Evolutionary conservation across 169 alveolate species (phyloP).

Genomic region (Miamiensis avidus): DNA sequence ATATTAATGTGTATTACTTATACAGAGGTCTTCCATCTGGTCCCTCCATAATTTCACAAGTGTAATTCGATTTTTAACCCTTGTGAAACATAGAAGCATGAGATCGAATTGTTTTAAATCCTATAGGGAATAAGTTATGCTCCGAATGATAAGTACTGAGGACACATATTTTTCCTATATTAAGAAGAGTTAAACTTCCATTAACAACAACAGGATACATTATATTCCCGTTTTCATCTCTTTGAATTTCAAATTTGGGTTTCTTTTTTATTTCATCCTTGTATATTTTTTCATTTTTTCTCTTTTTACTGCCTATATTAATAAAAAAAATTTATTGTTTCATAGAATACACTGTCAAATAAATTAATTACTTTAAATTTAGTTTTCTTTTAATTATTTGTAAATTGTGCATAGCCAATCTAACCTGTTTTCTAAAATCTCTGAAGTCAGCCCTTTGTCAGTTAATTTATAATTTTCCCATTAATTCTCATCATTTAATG

Average conservation of each 20-base stretch:
- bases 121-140: constrained; percentile 83
- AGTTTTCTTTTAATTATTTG: constrained; percentile 51
- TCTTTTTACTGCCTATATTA: constrained; percentile 33
- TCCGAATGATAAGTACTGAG: constrained; percentile 74
- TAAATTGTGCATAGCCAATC: constrained; percentile 70
- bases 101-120: constrained; percentile 79
- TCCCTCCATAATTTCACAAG: constrained; percentile 87
- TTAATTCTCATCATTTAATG: constrained; percentile 30
- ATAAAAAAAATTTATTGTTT: background rate
- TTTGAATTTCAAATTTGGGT: constrained; percentile 46
- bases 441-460: constrained; percentile 44
- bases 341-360: no score
- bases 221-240: constrained; percentile 62
- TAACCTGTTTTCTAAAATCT: constrained; percentile 57
- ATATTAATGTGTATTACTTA: background rate
- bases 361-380: background rate
- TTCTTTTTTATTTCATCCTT: constrained; percentile 45
- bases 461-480: constrained; percentile 56
- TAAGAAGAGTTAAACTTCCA: constrained; percentile 63
- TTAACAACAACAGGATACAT: constrained; percentile 73
- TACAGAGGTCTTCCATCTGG: constrained; percentile 75
- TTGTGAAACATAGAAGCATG: constrained; percentile 70
- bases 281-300: constrained; percentile 36
- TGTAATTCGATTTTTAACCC: constrained; percentile 74
- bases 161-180: constrained; percentile 64